phyloP scores from a whole-genome alignment of 352 stramenopile species.

The Phytophthora cajani region DNA sequence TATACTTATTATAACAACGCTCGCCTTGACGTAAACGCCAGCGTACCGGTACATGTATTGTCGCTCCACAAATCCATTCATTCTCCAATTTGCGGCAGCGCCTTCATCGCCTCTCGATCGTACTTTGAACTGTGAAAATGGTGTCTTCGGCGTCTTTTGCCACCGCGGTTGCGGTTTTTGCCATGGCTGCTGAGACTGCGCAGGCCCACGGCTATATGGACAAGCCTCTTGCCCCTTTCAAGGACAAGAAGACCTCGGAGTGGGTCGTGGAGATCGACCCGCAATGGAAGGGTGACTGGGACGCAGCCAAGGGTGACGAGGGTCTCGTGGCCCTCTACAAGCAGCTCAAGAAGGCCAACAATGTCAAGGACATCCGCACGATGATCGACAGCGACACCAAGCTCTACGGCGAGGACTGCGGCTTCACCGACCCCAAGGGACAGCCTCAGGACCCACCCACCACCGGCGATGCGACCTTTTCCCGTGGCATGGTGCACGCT shows the following conservation, averaged over 20 bases:
- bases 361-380: conserved; percentile 33
- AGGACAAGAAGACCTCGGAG: conserved; percentile 4
- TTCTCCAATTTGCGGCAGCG: conserved; percentile 18
- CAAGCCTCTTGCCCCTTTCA: conserved; percentile 31
- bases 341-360: conserved; percentile 29
- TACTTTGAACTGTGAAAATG: conserved; percentile 3
- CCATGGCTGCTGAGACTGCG: conserved; percentile 14
- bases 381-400: conserved; percentile 34
- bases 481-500: conserved; percentile 33
- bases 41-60: neutral
- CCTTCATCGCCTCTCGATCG: neutral
- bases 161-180: conserved; percentile 2
- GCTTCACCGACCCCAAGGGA: conserved; percentile 36
- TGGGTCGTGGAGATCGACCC: neutral
- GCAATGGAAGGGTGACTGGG: neutral
- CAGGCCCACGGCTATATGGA: conserved; percentile 33
- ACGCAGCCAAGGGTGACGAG: neutral
- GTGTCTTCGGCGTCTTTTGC: conserved; percentile 19
- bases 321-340: conserved; percentile 23
- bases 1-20: no score
- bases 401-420: conserved; percentile 36
- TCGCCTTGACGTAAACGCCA: conserved; percentile 2
- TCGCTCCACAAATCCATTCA: conserved; percentile 5
- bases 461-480: conserved; percentile 34
- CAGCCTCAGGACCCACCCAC: conserved; percentile 22